Base-by-base conservation (phyloP, 352 stramenopile species). In the Globisporangium acanthophoron region DNA sequence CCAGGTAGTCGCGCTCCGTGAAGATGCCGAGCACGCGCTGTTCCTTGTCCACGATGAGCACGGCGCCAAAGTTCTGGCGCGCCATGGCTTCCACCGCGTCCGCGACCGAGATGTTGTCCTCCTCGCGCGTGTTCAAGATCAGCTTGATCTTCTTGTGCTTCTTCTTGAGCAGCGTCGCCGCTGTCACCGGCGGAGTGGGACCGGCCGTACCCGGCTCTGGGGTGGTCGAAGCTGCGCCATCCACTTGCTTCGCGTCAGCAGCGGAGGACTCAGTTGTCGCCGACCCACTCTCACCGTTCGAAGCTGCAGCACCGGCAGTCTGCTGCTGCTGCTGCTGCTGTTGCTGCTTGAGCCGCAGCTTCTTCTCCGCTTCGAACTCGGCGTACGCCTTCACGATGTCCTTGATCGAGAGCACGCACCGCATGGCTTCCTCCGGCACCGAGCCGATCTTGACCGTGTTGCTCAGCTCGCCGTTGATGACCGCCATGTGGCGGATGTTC, bases 381-480 rank as follows among this genome's bases (percentile, higher is more conserved):
- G 79, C 68, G 54, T 85, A 92, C 6, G 81, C 81, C 69, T 86
- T 85, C 39, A 92, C 68, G 52, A 92, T 92, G 39, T 92, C 84
- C 64, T 87, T 94, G 65, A 94, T 91, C 20, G 84, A 94, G 16
- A 94, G 65, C 45, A 94, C 84, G 49, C 81, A 90, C 8, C 84
- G 79, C 84, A 94, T 94, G 43, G 85, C 80, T 51, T 94, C 84
- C 53, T 88, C 79, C 3, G 83, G 84, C 15, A 94, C 84, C 0
- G 73, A 87, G 16, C 80, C 80, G 56, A 83, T 80, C 70, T 87
- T 90, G 11, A 86, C 76, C 3, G 78, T 75, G 44, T 80, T 84
- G 53, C 68, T 80, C 49, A 89, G 79, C 54, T 94, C 82, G 11
- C 76, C 79, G 51, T 86, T 87, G 45, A 94, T 87, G 44, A 94